Conservation (phyloP, 371 early-diverging fungal species). For the Phascolomyces articulosus region DNA sequence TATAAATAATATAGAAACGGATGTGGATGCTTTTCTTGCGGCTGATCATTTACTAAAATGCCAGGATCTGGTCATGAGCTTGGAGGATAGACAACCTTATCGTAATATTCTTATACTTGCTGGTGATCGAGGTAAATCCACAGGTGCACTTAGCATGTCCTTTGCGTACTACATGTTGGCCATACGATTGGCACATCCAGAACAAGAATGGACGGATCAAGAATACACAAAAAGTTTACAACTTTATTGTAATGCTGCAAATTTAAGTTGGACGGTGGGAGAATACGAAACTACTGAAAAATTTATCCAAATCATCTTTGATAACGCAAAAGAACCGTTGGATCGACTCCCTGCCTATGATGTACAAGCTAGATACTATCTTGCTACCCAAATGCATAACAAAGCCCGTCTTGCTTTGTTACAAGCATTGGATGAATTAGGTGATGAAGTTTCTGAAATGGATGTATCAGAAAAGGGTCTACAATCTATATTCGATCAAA, state of each 20-base stretch:
- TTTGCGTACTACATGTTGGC: slow-evolving; percentile 34
- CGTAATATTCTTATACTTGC: slow-evolving; percentile 33
- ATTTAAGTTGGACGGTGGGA: slow-evolving; percentile 44
- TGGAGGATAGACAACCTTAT: slow-evolving; percentile 25
- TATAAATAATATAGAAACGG: not conserved
- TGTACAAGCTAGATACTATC: slow-evolving; percentile 37
- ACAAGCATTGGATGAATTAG: slow-evolving; percentile 32
- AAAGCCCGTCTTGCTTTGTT: slow-evolving; percentile 27
- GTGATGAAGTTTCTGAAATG: slow-evolving; percentile 21
- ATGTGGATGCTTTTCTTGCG: slow-evolving; percentile 28
- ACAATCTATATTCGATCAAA: slow-evolving; percentile 17
- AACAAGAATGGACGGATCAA: slow-evolving; percentile 22
- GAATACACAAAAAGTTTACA: slow-evolving; percentile 26
- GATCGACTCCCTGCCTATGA: slow-evolving; percentile 40
- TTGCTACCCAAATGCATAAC: slow-evolving; percentile 34
- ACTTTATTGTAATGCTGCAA: slow-evolving; percentile 35
- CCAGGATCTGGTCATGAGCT: slow-evolving; percentile 17
- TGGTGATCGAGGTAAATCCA: slow-evolving; percentile 33
- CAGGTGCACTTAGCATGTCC: slow-evolving; percentile 47
- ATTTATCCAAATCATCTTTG: slow-evolving; percentile 30
- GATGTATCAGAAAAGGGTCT: slow-evolving; percentile 21
- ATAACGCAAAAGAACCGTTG: slow-evolving; percentile 28
- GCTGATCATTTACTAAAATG: slow-evolving; percentile 48
- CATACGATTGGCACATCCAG: slow-evolving; percentile 18
- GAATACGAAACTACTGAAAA: slow-evolving; percentile 36